Conservation (phyloP, 2,329 filamentous ascomycete species). For the Mollisia scopiformis region DNA sequence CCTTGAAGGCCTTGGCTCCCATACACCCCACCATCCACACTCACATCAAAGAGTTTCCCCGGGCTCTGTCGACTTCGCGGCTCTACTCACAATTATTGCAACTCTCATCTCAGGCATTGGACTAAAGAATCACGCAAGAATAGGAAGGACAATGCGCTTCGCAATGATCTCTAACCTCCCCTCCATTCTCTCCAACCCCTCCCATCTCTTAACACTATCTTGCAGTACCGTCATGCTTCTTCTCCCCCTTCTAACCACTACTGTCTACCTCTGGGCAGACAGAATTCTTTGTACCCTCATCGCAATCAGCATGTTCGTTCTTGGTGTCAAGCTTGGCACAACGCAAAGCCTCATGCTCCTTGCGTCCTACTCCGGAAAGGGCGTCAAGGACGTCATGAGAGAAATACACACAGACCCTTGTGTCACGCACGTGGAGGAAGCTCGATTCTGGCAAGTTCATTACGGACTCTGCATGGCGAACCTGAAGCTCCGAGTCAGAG, state of each 20-base stretch:
- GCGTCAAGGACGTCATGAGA: constrained; percentile 65
- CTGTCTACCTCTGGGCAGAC: constrained; percentile 84
- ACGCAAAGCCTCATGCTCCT: constrained; percentile 92
- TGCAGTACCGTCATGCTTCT: constrained; percentile 82
- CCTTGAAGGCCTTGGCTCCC: constrained; percentile 72
- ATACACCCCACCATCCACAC: constrained; percentile 74
- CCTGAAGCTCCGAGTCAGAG: constrained; percentile 74
- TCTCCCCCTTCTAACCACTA: constrained; percentile 78
- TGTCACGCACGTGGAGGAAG: constrained; percentile 81
- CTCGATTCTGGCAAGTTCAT: constrained; percentile 98
- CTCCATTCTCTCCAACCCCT: constrained; percentile 88
- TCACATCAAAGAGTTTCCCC: constrained; percentile 68
- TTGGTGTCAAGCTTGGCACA: constrained; percentile 82
- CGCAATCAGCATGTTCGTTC: constrained; percentile 83
- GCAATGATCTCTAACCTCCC: constrained; percentile 81
- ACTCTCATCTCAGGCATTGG: constrained; percentile 87
- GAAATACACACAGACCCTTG: constrained; percentile 83
- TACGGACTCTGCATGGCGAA: constrained; percentile 97
- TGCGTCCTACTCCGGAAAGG: constrained; percentile 72
- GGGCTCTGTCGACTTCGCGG: constrained; percentile 80
- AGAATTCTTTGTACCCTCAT: constrained; percentile 80
- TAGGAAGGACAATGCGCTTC: constrained; percentile 88
- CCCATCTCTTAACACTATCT: constrained; percentile 89
- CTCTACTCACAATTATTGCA: constrained; percentile 77
- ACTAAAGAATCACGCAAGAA: constrained; percentile 87